A percentile compares a stretch with the other conserved stretches of the same genome.
Conservation (phyloP, 169 alveolate genomes). For the Theileria equi region DNA sequence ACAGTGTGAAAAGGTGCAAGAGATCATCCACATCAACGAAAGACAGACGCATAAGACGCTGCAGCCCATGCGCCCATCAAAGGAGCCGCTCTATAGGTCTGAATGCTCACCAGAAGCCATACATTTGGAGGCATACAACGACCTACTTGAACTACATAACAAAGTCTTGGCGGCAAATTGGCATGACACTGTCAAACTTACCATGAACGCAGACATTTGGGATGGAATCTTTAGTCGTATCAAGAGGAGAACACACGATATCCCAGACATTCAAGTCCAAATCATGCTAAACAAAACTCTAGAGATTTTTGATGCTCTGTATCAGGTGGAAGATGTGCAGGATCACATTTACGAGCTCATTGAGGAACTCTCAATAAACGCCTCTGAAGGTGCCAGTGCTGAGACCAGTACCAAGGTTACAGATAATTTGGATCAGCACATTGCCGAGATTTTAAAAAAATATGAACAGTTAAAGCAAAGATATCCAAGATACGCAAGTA, state of each 20-base stretch:
- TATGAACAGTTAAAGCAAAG: constrained; percentile 32
- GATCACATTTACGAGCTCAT: constrained; percentile 59
- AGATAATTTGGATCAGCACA: constrained; percentile 27
- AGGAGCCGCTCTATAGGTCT: constrained; percentile 22
- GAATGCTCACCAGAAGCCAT: constrained; percentile 30
- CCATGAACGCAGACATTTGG: constrained; percentile 54
- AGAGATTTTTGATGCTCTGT: constrained; percentile 52
- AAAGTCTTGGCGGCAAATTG: constrained; percentile 44
- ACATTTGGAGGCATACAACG: constrained; percentile 28
- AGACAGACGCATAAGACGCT: constrained; percentile 26
- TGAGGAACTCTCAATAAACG: constrained; percentile 38
- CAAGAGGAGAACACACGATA: constrained; percentile 35
- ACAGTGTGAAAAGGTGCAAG: constrained; percentile 46
- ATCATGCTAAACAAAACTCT: constrained; percentile 45
- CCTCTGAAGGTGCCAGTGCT: constrained; percentile 4
- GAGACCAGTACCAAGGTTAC: constrained; percentile 1
- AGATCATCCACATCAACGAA: constrained; percentile 56
- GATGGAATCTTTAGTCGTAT: constrained; percentile 33
- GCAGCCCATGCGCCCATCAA: constrained; percentile 32
- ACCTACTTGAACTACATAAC: constrained; percentile 36
- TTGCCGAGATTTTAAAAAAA: constrained; percentile 19
- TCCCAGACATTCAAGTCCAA: constrained; percentile 58
- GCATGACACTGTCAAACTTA: constrained; percentile 42
- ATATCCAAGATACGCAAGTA: constrained; percentile 45
- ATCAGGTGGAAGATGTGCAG: constrained; percentile 58